Conservation (phyloP, 1,284 basidiomycete species). For the Ceratobasidium sp. region DNA sequence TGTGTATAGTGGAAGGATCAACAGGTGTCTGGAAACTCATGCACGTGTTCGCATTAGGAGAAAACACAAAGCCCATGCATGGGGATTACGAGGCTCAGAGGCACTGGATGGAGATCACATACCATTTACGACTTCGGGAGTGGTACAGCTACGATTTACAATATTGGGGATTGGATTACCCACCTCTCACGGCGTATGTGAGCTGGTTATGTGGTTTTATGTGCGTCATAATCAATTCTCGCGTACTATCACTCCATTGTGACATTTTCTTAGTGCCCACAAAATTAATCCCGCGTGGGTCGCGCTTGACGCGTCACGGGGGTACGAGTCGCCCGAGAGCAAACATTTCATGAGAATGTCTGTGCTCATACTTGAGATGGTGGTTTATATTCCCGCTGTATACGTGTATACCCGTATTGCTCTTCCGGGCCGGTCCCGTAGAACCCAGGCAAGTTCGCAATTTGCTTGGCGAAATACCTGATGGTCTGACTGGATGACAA, state of each 20-base stretch:
- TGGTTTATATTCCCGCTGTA: conserved; percentile 83
- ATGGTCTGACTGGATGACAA: neutral
- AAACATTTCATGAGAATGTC: conserved; percentile 85
- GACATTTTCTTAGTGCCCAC: conserved; percentile 66
- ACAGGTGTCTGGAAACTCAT: neutral
- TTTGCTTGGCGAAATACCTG: neutral
- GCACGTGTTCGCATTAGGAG: conserved; percentile 63
- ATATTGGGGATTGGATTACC: conserved; percentile 95
- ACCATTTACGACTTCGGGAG: conserved; percentile 75
- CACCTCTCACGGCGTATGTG: conserved; percentile 89
- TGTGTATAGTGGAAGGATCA: conserved; percentile 57
- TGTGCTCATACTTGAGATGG: conserved; percentile 76
- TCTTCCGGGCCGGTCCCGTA: conserved; percentile 71
- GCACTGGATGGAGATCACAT: conserved; percentile 93
- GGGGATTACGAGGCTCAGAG: conserved; percentile 95
- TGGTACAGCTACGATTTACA: conserved; percentile 91
- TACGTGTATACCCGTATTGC: conserved; percentile 60
- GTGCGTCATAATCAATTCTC: conserved; percentile 58
- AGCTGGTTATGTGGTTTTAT: conserved; percentile 83
- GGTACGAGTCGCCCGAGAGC: conserved; percentile 75
- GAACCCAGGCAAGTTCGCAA: conserved; percentile 72
- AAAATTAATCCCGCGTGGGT: conserved; percentile 82
- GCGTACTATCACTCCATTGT: conserved; percentile 9
- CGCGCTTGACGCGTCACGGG: conserved; percentile 79
- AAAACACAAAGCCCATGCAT: conserved; percentile 80